Conservation (phyloP, 805 yeast species). For the Ogataea henricii region DNA sequence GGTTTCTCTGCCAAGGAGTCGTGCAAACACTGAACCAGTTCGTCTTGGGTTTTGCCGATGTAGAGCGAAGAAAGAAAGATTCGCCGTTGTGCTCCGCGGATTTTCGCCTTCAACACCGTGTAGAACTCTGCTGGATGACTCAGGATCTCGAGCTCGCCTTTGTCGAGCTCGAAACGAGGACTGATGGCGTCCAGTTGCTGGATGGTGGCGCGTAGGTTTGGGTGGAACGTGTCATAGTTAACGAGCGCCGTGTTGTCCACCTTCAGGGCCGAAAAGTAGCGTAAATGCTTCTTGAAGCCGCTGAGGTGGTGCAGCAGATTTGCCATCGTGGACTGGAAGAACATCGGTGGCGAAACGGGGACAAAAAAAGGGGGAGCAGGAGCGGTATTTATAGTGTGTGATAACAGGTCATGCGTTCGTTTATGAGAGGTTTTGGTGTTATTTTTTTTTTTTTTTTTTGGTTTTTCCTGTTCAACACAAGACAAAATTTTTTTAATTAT, state of each 20-base stretch:
- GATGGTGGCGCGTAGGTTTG: constrained; percentile 31
- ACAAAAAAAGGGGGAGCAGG: neutral
- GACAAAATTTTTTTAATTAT: constrained; percentile 1
- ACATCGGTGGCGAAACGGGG: constrained; percentile 5
- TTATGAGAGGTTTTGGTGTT: neutral
- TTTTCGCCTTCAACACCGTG: constrained; percentile 59
- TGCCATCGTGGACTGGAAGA: constrained; percentile 18
- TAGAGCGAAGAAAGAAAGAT: constrained; percentile 85
- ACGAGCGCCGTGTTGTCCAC: constrained; percentile 30
- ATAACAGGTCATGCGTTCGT: neutral
- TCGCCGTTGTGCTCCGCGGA: constrained; percentile 59
- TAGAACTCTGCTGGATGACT: constrained; percentile 76
- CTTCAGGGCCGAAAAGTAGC: constrained; percentile 25
- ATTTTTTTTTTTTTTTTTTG: neutral
- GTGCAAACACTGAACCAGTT: constrained; percentile 63
- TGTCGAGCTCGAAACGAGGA: constrained; percentile 63
- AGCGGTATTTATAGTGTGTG: neutral
- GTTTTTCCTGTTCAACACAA: neutral
- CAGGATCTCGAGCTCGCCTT: constrained; percentile 61
- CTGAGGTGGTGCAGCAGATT: constrained; percentile 19
- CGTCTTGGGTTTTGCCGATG: constrained; percentile 80
- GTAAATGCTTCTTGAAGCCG: constrained; percentile 20
- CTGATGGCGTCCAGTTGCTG: constrained; percentile 61
- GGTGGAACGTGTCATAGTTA: constrained; percentile 31
- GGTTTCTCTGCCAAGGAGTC: constrained; percentile 61